These are phyloP conservation scores for Ogataea chonburiensis DNA, from an alignment of 805 yeast genomes.

Conservation along the genomic window DNA sequence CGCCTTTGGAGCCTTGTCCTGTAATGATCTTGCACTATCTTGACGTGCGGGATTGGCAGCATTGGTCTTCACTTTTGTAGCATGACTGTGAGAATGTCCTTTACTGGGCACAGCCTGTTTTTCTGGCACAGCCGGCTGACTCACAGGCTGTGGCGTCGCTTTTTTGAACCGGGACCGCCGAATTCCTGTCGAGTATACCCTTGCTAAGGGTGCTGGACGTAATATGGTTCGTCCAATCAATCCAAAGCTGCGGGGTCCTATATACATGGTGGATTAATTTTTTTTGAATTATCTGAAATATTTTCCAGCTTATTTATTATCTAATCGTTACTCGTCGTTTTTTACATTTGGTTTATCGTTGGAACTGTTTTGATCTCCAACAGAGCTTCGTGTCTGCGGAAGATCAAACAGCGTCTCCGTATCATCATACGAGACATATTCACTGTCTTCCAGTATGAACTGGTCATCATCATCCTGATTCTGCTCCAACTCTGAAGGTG, in stretches of 20 bases:
- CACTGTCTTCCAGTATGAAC: conserved; percentile 18
- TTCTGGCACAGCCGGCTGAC: too few relatives aligned
- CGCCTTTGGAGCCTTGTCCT: background rate
- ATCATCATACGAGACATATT: conserved; percentile 18
- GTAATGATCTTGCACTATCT: too few relatives aligned
- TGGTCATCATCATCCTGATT: conserved; percentile 14
- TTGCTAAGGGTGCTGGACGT: too few relatives aligned
- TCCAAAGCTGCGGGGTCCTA: conserved; percentile 1
- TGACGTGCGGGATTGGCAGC: too few relatives aligned
- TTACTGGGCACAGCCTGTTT: too few relatives aligned
- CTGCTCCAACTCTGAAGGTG: conserved; percentile 2
- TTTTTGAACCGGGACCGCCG: conserved; percentile 10
- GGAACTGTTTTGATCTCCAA: conserved; percentile 1
- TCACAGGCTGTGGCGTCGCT: too few relatives aligned
- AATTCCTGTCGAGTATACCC: conserved; percentile 4
- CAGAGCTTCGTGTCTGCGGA: conserved; percentile 7
- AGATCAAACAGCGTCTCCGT: conserved; percentile 20
- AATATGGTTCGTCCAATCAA: background rate
- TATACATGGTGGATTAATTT: conserved; percentile 3
- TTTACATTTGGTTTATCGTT: background rate
- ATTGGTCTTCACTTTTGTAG: too few relatives aligned
- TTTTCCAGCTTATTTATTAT: conserved; percentile 2
- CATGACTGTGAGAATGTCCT: too few relatives aligned
- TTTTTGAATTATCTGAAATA: conserved; percentile 1
- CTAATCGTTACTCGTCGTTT: background rate